These are phyloP conservation scores for Trichocomaceae sp. DNA, from an alignment of 2,329 filamentous ascomycete species.

Conservation along the genomic window DNA sequence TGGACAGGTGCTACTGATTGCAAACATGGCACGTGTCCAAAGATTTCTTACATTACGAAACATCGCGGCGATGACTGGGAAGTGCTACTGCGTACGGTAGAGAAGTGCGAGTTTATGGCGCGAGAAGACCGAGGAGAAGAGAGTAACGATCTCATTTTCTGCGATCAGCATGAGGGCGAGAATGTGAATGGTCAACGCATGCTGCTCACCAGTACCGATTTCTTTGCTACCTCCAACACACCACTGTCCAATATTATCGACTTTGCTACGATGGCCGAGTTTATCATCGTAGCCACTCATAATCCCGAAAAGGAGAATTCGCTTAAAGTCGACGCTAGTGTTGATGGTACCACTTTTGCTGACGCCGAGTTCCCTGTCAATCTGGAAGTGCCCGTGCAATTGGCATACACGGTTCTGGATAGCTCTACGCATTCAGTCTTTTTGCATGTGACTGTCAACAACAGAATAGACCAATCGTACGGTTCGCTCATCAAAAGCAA, in stretches of 20 bases:
- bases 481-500: conserved; percentile 96
- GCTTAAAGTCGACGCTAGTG: conserved; percentile 70
- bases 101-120: conserved; percentile 83
- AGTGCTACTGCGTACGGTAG: conserved; percentile 64
- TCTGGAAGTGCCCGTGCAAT: conserved; percentile 69
- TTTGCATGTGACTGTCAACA: conserved; percentile 79
- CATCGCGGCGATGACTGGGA: conserved; percentile 78
- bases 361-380: conserved; percentile 79
- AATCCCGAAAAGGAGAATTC: conserved; percentile 57
- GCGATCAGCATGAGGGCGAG: conserved; percentile 57
- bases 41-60: conserved; percentile 66
- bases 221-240: conserved; percentile 55
- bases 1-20: conserved; percentile 74
- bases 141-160: conserved; percentile 58
- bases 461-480: conserved; percentile 58
- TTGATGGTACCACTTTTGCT: conserved; percentile 78
- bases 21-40: conserved; percentile 57
- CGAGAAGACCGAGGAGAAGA: conserved; percentile 48
- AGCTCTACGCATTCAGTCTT: conserved; percentile 93
- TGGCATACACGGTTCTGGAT: conserved; percentile 86
- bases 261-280: conserved; percentile 94
- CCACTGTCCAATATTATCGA: conserved; percentile 67
- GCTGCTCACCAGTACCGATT: conserved; percentile 71
- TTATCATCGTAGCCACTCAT: conserved; percentile 78
- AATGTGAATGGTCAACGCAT: conserved; percentile 58